phyloP scores from a whole-genome alignment of 2,329 filamentous ascomycete genomes.

The Alternaria sp. region DNA sequence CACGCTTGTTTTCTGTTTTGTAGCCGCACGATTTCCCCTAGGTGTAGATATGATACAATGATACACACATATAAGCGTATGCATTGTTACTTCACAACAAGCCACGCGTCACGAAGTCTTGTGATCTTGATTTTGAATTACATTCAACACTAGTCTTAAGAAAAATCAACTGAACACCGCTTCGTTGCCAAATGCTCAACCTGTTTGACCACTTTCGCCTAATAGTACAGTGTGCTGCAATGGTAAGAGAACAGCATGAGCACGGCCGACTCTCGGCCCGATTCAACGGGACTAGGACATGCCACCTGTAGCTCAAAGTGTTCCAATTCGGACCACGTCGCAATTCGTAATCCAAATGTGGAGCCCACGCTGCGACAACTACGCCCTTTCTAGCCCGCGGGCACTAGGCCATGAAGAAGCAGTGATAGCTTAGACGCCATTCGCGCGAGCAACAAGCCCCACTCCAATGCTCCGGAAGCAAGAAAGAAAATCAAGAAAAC shows the following conservation, averaged over 20 bases:
- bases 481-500: neutral
- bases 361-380: neutral
- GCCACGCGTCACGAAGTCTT: neutral
- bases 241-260: neutral
- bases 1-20: neutral
- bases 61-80: neutral
- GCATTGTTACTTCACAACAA: neutral
- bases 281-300: neutral
- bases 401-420: neutral
- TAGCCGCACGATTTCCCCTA: neutral
- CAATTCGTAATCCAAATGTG: neutral
- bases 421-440: neutral
- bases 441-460: neutral
- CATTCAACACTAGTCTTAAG: neutral
- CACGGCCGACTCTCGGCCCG: neutral
- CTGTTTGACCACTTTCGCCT: neutral
- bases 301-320: neutral
- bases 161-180: neutral
- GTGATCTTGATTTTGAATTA: neutral
- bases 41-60: neutral
- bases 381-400: neutral
- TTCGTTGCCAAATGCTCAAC: neutral
- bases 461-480: neutral
- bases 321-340: constrained; percentile 5
- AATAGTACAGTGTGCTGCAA: neutral